phyloP scores from a whole-genome alignment of 2,329 filamentous ascomycete species.

The Magnaporthiopsis poae region DNA sequence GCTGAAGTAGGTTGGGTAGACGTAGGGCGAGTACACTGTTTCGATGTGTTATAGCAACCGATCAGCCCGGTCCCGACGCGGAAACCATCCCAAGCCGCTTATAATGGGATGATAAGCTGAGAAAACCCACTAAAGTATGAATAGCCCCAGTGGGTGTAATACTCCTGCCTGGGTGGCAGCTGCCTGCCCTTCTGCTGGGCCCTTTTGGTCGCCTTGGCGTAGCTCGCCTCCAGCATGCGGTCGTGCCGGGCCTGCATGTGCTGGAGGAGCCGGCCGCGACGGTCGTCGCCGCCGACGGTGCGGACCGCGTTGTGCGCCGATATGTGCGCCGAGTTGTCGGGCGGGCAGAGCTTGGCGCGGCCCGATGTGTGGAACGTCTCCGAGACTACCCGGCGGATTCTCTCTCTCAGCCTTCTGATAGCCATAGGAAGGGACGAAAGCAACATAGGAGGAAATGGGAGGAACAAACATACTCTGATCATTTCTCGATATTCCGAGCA shows the following conservation, averaged over 20 bases:
- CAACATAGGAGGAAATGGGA: background rate
- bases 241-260: slow-evolving; percentile 15
- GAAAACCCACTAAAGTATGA: slow-evolving; percentile 27
- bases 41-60: background rate
- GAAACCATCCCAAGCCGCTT: no score
- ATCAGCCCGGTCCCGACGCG: background rate
- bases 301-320: slow-evolving; percentile 61
- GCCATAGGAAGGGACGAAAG: background rate
- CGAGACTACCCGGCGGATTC: slow-evolving; percentile 18
- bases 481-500: slow-evolving; percentile 35
- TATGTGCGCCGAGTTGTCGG: slow-evolving; percentile 57
- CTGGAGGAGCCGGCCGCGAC: background rate
- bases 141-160: slow-evolving; percentile 46
- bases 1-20: slow-evolving; percentile 32
- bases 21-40: slow-evolving; percentile 34
- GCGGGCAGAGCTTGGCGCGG: slow-evolving; percentile 37
- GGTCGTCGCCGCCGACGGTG: slow-evolving; percentile 7
- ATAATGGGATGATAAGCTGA: background rate
- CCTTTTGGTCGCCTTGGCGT: slow-evolving; percentile 41
- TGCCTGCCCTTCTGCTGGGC: slow-evolving; percentile 39
- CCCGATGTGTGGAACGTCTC: slow-evolving; percentile 41
- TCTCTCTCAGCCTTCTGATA: background rate
- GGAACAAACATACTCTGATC: slow-evolving; percentile 28
- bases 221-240: slow-evolving; percentile 40
- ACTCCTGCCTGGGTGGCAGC: slow-evolving; percentile 37